Conservation (phyloP, 1,139 yeast genomes). For the Yamadazyma pseudoaaseri region DNA sequence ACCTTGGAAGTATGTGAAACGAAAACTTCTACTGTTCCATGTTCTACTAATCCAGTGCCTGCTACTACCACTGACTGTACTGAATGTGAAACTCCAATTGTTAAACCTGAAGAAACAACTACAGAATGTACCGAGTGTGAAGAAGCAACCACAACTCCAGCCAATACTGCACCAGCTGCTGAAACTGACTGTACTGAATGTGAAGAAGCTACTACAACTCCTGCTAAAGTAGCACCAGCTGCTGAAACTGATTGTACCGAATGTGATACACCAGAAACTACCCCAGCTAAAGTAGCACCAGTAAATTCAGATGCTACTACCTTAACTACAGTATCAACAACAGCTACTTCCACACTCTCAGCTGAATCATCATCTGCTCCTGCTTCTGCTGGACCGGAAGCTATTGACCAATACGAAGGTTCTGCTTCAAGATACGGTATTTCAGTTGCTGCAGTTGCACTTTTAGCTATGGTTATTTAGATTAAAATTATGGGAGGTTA, state of each 20-base stretch:
- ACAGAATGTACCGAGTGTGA: constrained; percentile 3
- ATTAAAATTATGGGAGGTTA: constrained; percentile 1
- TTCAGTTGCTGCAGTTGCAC: constrained; percentile 7
- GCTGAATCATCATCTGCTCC: constrained; percentile 14
- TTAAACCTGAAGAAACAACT: constrained; percentile 3
- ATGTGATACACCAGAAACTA: constrained; percentile 4
- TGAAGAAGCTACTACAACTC: constrained; percentile 1
- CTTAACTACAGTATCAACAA: constrained; percentile 7
- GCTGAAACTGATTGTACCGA: no score
- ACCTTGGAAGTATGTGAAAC: no score
- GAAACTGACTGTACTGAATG: not conserved
- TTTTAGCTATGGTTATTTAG: constrained; percentile 5
- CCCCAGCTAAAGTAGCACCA: not conserved
- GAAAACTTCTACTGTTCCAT: constrained; percentile 1
- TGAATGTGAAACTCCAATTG: constrained; percentile 4
- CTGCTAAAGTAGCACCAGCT: not conserved
- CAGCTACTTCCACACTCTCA: not conserved
- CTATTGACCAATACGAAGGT: constrained; percentile 6
- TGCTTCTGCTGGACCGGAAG: constrained; percentile 14
- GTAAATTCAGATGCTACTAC: constrained; percentile 2
- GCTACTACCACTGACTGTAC: constrained; percentile 4
- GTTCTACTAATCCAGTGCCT: constrained; percentile 1
- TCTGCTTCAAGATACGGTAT: constrained; percentile 8
- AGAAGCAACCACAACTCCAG: constrained; percentile 7
- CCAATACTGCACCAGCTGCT: constrained; percentile 3